Evolutionary conservation across 257 asterid genomes (phyloP).

Genomic region (Datura wrightii): DNA sequence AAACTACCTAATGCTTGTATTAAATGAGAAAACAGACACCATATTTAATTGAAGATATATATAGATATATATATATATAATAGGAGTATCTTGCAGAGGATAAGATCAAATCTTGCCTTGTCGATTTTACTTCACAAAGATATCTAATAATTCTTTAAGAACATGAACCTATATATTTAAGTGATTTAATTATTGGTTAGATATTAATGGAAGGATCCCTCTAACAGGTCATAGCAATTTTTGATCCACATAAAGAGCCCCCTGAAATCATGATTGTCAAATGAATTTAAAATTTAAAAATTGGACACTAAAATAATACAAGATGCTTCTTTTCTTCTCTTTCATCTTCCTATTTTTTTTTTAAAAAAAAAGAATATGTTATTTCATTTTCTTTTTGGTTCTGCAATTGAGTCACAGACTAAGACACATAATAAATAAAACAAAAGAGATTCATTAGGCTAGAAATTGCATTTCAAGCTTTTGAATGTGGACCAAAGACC

Average conservation of each 20-base stretch:
- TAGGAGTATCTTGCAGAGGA: slow-evolving; percentile 32
- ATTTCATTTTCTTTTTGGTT: neutral
- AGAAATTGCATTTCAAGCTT: slow-evolving; percentile 3
- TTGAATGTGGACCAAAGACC: slow-evolving; percentile 37
- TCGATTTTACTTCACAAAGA: slow-evolving; percentile 27
- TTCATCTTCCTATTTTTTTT: neutral
- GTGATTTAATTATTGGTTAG: neutral
- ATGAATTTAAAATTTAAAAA: neutral
- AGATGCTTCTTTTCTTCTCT: slow-evolving; percentile 10
- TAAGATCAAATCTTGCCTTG: slow-evolving; percentile 38
- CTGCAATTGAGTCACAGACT: neutral
- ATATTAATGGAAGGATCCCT: slow-evolving; percentile 7
- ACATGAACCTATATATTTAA: neutral
- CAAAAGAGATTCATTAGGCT: neutral
- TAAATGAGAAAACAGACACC: slow-evolving; percentile 32
- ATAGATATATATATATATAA: neutral
- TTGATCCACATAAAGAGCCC: neutral
- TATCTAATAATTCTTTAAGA: slow-evolving; percentile 26
- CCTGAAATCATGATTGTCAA: neutral
- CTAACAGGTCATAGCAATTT: slow-evolving; percentile 29
- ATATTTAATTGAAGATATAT: slow-evolving; percentile 32
- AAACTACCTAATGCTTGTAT: slow-evolving; percentile 32
- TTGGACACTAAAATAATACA: slow-evolving; percentile 19
- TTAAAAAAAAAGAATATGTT: neutral
- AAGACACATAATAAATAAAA: neutral